These are phyloP conservation scores for Colletotrichum tofieldiae DNA, from an alignment of 2,329 filamentous ascomycete species.

Conservation along the genomic window DNA sequence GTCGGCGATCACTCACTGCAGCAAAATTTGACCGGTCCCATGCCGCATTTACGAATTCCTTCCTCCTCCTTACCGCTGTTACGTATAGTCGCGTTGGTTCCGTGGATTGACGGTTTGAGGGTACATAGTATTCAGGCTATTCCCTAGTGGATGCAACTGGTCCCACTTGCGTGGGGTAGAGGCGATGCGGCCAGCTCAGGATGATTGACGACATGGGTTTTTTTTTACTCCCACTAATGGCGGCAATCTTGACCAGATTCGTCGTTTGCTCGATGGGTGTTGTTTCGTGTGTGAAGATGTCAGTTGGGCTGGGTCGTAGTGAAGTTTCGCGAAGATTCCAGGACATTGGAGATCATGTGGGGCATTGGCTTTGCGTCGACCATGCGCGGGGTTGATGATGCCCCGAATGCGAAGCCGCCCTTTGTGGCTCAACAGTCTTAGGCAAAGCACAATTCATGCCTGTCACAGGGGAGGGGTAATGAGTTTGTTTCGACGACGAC, in stretches of 20 bases:
- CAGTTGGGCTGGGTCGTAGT: not conserved
- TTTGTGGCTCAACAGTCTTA: not conserved
- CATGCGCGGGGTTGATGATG: conserved; percentile 9
- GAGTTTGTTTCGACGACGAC: conserved; percentile 37
- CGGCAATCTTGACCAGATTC: not conserved
- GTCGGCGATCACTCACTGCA: not conserved
- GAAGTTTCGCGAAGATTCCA: conserved; percentile 40
- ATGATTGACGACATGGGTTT: not conserved
- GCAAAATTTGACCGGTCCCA: not conserved
- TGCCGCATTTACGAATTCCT: not conserved
- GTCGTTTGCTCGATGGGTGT: not conserved
- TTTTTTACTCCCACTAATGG: too few relatives aligned
- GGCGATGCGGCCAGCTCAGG: not conserved
- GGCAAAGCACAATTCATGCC: not conserved
- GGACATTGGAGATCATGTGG: conserved; percentile 16
- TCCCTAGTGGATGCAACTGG: not conserved
- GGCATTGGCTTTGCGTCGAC: conserved; percentile 15
- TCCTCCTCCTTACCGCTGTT: not conserved
- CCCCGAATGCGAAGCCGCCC: not conserved
- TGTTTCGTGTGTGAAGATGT: too few relatives aligned
- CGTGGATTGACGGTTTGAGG: conserved; percentile 8
- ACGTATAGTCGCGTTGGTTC: not conserved
- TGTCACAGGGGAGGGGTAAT: conserved; percentile 16
- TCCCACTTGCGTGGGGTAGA: not conserved
- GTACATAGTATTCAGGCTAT: conserved; percentile 15